Percentiles rank a stretch among this genome's conserved stretches.
Conservation (phyloP, 257 asterid species). For the Cordia subcordata region DNA sequence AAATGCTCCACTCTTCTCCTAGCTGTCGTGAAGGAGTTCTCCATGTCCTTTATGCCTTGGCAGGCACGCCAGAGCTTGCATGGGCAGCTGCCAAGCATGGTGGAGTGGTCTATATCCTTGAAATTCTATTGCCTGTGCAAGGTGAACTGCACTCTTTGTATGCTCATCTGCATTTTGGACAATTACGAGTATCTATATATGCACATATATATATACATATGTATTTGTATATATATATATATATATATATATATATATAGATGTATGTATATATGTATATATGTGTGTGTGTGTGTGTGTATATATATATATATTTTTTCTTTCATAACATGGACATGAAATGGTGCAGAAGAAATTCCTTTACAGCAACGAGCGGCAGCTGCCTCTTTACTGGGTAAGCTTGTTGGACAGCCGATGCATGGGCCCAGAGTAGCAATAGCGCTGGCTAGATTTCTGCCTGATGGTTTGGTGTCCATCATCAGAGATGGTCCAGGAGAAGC, state of each 20-base stretch:
- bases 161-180: constrained; percentile 5
- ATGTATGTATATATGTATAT: no score
- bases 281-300: no score
- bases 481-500: constrained; percentile 99
- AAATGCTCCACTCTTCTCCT: constrained; percentile 96
- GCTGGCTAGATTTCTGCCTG: constrained; percentile 90
- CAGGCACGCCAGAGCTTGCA: constrained; percentile 97
- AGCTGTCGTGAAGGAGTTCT: constrained; percentile 95
- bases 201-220: constrained; percentile 1
- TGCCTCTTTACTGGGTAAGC: constrained; percentile 89
- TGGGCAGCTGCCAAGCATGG: constrained; percentile 99
- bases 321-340: constrained; percentile 26
- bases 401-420: constrained; percentile 95
- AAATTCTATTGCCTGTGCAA: constrained; percentile 84
- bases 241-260: constrained; percentile 5
- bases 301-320: constrained; percentile 10
- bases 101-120: constrained; percentile 96
- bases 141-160: constrained; percentile 34
- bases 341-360: constrained; percentile 78
- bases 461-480: constrained; percentile 87
- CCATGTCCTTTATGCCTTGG: constrained; percentile 94
- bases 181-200: no score
- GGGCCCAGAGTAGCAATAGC: constrained; percentile 98
- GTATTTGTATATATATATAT: constrained; percentile 10
- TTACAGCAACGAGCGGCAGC: constrained; percentile 98